Conservation (phyloP, 2,329 filamentous ascomycete species). For the Pseudocercospora fuligena region DNA sequence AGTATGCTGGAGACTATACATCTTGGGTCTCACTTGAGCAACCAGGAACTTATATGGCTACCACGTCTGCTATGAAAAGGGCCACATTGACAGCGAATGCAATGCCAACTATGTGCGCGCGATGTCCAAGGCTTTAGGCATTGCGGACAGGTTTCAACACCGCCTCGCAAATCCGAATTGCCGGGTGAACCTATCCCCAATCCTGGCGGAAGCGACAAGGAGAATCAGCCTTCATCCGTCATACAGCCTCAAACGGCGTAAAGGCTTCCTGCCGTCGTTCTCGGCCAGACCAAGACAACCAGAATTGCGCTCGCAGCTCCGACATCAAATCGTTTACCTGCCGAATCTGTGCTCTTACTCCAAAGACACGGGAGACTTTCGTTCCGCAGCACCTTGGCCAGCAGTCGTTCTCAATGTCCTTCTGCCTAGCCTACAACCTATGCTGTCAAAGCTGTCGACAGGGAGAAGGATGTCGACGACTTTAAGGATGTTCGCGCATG, state of each 20-base stretch:
- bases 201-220: conserved; percentile 46
- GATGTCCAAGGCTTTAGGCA: too few species aligned
- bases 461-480: too few species aligned
- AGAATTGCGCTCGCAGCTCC: conserved; percentile 50
- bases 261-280: conserved; percentile 33
- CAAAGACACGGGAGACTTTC: conserved; percentile 53
- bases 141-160: too few species aligned
- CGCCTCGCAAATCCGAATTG: conserved; percentile 17
- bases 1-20: too few species aligned
- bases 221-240: conserved; percentile 41
- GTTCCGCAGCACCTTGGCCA: conserved; percentile 67
- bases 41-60: too few species aligned
- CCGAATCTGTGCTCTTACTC: conserved; percentile 36
- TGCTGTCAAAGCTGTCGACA: too few species aligned
- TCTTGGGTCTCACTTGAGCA: too few species aligned
- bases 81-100: too few species aligned
- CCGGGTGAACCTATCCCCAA: conserved; percentile 31
- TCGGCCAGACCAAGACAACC: conserved; percentile 41
- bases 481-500: too few species aligned
- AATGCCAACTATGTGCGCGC: too few species aligned
- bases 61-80: too few species aligned
- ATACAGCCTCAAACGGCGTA: conserved; percentile 36
- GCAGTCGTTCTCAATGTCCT: conserved; percentile 79
- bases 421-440: conserved; percentile 46
- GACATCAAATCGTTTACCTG: conserved; percentile 42